Evolutionary conservation across 2,329 filamentous ascomycete genomes (phyloP), one percentile per base, ranked within the genome.

Genomic region (Colletotrichum euphorbiae): DNA sequence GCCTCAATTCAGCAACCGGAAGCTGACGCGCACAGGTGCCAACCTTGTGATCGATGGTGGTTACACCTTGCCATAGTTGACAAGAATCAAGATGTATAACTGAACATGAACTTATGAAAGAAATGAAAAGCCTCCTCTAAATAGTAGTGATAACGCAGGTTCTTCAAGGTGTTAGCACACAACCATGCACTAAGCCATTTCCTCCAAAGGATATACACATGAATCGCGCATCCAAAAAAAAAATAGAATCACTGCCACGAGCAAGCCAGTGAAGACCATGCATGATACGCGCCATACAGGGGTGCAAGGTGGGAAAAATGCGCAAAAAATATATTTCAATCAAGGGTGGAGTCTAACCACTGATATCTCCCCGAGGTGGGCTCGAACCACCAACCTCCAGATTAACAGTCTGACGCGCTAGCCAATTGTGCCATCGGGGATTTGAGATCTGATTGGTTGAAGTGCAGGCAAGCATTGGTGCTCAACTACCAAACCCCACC

Each of bases 31-130:
- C 24, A 12, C 38, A 73, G 72, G 72, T 17, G 72, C 80, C 28
- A 84, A 86, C 56, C 64, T 89, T 66, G 72, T 85, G 4, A 82
- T 88, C 52, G 86, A 89, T 74, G 87, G 87, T 33, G 86, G 87
- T 0, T 86, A 89, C 72, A 77, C 81, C 42, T 82, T 84, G 4
- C 87, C 85, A 83, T 87, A 82, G 36, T 7, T 15, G 33, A 46
- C 17, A 21, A 38, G n/a, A n/a, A n/a, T n/a, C n/a, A n/a, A n/a
- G 31, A 38, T 6, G 17, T 6, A 2, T 1, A 40, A 13, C 8
- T 21, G 4, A 38, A 38, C 1, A 7, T 3, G 15, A n/a, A 8
- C 15, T 50, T 0, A 6, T 6, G 8, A 36, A 24, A 11, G 50
- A 13, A 38, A 6, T 19, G 33, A 2, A 33, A 15, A 3, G 3